phyloP scores from a whole-genome alignment of 352 stramenopile genomes.

The Discostella stelligera region DNA sequence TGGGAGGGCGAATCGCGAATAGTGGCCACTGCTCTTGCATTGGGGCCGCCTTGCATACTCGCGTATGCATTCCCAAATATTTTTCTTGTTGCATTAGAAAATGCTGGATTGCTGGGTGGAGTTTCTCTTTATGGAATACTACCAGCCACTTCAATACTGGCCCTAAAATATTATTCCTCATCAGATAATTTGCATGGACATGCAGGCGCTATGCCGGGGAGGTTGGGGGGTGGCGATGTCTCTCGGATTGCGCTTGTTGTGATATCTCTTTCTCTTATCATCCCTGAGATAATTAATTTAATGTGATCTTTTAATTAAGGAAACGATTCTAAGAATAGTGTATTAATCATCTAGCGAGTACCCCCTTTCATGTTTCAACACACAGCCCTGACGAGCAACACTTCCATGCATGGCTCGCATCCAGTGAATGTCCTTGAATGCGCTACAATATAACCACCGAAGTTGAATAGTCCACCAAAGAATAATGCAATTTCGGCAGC shows the following conservation, averaged over 20 bases:
- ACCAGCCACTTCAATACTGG: conserved; percentile 59
- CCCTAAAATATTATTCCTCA: conserved; percentile 27
- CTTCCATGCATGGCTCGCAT: no score
- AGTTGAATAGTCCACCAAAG: no score
- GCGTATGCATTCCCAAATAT: conserved; percentile 61
- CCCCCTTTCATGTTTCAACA: no score
- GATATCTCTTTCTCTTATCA: conserved; percentile 44
- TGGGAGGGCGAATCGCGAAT: conserved; percentile 16
- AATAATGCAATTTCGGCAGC: no score
- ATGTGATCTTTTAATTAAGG: no score
- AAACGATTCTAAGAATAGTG: no score
- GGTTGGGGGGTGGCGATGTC: conserved; percentile 33
- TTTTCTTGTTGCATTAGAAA: conserved; percentile 69
- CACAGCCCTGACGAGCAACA: no score
- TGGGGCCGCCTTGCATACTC: conserved; percentile 60
- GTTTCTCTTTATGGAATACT: conserved; percentile 75
- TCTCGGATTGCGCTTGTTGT: conserved; percentile 40
- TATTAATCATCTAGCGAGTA: no score
- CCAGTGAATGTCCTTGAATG: no score
- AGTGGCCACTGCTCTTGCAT: conserved; percentile 44
- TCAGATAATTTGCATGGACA: conserved; percentile 9
- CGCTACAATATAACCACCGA: no score
- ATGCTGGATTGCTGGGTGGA: conserved; percentile 69
- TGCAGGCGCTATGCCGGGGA: conserved; percentile 46
- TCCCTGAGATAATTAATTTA: conserved; percentile 44